These are phyloP conservation scores for Aspergillus fumigatus DNA, from an alignment of 2,329 filamentous ascomycete genomes.

Conservation along the genomic window DNA sequence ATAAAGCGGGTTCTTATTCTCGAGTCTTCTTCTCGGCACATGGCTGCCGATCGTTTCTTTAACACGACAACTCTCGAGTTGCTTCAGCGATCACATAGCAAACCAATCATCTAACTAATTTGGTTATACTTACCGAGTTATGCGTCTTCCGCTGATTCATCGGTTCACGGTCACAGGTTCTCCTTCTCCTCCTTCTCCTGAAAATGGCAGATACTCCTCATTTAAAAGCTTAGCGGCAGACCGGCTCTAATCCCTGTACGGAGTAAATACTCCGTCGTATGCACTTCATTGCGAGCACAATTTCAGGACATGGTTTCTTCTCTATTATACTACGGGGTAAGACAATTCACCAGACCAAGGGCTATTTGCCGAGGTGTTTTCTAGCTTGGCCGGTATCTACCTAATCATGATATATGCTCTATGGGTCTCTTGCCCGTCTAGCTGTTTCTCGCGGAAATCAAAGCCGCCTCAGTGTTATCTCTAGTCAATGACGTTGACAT, in stretches of 20 bases:
- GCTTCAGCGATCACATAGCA: not conserved
- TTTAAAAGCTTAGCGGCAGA: constrained; percentile 11
- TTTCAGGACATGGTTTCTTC: not conserved
- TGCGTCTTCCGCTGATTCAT: not conserved
- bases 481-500: not conserved
- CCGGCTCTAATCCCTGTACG: not conserved
- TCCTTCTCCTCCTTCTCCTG: not conserved
- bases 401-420: not conserved
- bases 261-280: not conserved
- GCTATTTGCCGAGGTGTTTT: not conserved
- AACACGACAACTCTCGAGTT: too few species aligned
- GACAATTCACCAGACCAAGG: too few species aligned
- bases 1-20: not conserved
- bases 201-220: constrained; percentile 7
- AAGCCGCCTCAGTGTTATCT: not conserved
- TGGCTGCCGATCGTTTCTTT: not conserved
- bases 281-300: not conserved
- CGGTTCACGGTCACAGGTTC: constrained; percentile 1
- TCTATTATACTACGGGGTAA: too few species aligned
- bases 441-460: not conserved
- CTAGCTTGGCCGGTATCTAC: not conserved
- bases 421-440: not conserved
- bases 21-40: not conserved
- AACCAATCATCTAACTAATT: not conserved
- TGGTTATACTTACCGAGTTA: too few species aligned